Conservation (phyloP, 2,329 filamentous ascomycete genomes). For the Aspergillus versicolor region DNA sequence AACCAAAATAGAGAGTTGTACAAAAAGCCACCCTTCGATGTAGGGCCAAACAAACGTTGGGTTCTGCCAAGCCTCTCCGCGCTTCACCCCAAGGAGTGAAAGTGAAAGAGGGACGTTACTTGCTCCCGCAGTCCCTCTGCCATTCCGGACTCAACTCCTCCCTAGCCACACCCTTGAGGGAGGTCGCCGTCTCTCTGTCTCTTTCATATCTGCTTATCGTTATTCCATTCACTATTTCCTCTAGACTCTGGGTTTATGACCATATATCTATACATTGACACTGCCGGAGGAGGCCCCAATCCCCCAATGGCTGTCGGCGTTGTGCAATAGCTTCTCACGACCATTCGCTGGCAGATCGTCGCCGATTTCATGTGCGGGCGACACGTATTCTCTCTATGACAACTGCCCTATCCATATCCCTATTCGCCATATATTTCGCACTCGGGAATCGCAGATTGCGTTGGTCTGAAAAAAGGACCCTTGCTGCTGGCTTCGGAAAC, state of each 20-base stretch:
- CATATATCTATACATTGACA: neutral
- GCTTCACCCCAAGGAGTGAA: slow-evolving; percentile 11
- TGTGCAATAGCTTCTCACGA: slow-evolving; percentile 8
- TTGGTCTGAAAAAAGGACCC: neutral
- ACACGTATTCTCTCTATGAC: neutral
- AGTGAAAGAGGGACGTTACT: slow-evolving; percentile 4
- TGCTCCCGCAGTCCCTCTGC: slow-evolving; percentile 6
- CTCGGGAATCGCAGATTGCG: neutral
- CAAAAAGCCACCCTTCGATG: neutral
- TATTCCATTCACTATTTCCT: neutral
- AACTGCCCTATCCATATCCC: neutral
- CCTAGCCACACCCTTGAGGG: slow-evolving; percentile 7
- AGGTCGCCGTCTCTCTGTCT: neutral
- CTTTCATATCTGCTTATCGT: neutral
- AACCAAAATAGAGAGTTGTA: slow-evolving; percentile 3
- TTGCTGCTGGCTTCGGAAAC: neutral
- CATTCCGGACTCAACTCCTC: neutral
- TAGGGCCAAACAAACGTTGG: neutral
- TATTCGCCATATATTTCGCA: neutral
- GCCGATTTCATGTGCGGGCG: slow-evolving; percentile 2
- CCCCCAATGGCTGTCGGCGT: slow-evolving; percentile 12
- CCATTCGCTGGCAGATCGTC: slow-evolving; percentile 10
- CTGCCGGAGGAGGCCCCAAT: slow-evolving; percentile 9
- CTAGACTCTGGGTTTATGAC: neutral
- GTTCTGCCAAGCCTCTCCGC: slow-evolving; percentile 19